Percentiles rank a stretch among this genome's conserved stretches.
Conservation (phyloP, 2,329 filamentous ascomycete genomes). For the Endothia cerciana region DNA sequence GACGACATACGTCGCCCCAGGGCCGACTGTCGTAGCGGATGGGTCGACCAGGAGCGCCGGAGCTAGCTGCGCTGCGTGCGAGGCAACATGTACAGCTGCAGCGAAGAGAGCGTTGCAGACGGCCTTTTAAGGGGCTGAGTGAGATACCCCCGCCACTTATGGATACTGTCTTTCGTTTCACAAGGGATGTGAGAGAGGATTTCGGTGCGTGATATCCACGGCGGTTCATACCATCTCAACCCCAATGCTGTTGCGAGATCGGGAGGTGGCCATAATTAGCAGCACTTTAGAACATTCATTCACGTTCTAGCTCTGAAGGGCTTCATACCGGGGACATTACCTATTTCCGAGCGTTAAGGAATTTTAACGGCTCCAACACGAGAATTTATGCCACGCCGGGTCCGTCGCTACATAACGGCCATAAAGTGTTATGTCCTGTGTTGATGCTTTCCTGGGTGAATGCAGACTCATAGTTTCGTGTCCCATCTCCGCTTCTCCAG, state of each 20-base stretch:
- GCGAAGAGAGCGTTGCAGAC: slow-evolving; percentile 5
- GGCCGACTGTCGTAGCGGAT: slow-evolving; percentile 46
- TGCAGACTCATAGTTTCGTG: too few species aligned
- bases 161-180: neutral
- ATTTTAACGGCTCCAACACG: too few species aligned
- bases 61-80: slow-evolving; percentile 45
- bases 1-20: slow-evolving; percentile 46
- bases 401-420: too few species aligned
- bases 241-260: neutral
- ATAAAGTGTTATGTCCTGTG: too few species aligned
- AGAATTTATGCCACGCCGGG: too few species aligned
- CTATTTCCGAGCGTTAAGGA: too few species aligned
- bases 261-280: neutral
- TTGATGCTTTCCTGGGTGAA: too few species aligned
- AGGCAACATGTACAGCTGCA: slow-evolving; percentile 42
- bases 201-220: neutral
- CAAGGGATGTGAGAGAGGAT: neutral
- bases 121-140: neutral
- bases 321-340: too few species aligned
- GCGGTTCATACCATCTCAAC: neutral
- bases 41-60: slow-evolving; percentile 47
- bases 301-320: neutral
- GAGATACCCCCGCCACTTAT: neutral
- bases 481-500: too few species aligned
- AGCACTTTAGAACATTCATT: neutral